Conservation (phyloP, 139 green algal genomes). For the Asterochloris sp. region DNA sequence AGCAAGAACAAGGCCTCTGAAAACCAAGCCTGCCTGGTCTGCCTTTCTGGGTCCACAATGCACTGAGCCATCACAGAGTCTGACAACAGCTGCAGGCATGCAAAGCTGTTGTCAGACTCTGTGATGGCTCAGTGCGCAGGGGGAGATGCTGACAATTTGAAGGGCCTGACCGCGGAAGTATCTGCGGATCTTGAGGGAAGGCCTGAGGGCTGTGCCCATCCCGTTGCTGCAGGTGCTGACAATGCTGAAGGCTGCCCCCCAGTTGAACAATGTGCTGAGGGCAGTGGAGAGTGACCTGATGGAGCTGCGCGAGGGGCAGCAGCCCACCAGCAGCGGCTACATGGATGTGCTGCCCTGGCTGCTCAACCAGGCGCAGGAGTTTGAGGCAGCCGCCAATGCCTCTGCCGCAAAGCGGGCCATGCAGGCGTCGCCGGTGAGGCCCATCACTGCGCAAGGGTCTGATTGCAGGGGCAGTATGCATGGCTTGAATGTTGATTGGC, state of each 20-base stretch:
- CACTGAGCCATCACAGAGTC: no score
- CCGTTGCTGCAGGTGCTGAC: neutral
- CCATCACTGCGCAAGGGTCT: no score
- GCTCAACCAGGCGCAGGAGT: slow-evolving; percentile 60
- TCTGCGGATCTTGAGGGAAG: neutral
- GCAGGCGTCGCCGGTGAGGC: no score
- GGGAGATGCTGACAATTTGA: neutral
- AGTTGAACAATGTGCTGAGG: slow-evolving; percentile 41
- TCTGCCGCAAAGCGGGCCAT: neutral
- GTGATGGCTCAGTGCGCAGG: neutral
- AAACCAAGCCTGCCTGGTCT: no score
- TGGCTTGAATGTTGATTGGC: no score
- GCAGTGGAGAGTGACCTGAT: slow-evolving; percentile 51
- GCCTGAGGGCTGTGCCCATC: neutral
- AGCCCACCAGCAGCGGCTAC: slow-evolving; percentile 43
- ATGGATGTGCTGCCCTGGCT: slow-evolving; percentile 68
- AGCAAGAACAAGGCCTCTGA: no score
- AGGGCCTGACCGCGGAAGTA: neutral
- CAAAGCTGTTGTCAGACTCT: no score
- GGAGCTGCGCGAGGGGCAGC: slow-evolving; percentile 16
- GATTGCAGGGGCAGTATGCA: no score
- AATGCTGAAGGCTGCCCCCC: slow-evolving; percentile 34
- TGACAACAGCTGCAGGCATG: no score
- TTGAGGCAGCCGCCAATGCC: slow-evolving; percentile 47
- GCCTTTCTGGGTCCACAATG: no score